Base-by-base conservation (phyloP, 768 basidiomycete species). In the Panus rudis region DNA sequence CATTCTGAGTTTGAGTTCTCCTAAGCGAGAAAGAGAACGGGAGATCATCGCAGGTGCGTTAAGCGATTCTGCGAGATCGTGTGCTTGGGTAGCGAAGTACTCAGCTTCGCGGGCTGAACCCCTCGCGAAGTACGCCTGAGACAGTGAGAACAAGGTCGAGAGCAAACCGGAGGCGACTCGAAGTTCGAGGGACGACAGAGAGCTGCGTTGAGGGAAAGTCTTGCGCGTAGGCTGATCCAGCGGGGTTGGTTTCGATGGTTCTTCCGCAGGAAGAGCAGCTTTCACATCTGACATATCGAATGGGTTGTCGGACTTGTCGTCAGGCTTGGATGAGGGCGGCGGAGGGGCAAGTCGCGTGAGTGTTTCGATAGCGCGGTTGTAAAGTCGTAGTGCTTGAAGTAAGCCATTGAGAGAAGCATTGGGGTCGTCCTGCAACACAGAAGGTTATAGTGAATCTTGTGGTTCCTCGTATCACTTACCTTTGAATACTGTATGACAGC, bases 81-180 rank as follows among this genome's bases (percentile, higher is more conserved):
- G 66, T 1, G 85, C 86, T 56, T 91, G 84, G 30, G 82, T 70
- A 0, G 83, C 71, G 57, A 92, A 94, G 53, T 85, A 92, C 47
- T 89, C 81, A 2, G 89, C 81, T 53, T 93, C 91, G 17, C 84
- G 76, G 3, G 81, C 76, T 4, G 92, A 90, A 1, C 94, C 94
- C 14, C 90, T 77, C 0, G 65, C 59, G 16, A 79, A 68, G 52
- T 92, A 89, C 1, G 75, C 69, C 6, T 78, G 71, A 0, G 76
- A 68, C 6, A 94, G 66, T 2, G 77, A 68, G 45, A 93, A 75
- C 3, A 87, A 63, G 0, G 81, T 78, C 1, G 67, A 64, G 4
- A 92, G 63, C 4, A 94, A 70, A 10, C 79, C 81, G 52, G 87
- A 79, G 3, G 82, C 76, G 10, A 91, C 67, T 1, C 81, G 72